Conservation (phyloP, 164 flowering plant genomes). For the Warburgia ugandensis region DNA sequence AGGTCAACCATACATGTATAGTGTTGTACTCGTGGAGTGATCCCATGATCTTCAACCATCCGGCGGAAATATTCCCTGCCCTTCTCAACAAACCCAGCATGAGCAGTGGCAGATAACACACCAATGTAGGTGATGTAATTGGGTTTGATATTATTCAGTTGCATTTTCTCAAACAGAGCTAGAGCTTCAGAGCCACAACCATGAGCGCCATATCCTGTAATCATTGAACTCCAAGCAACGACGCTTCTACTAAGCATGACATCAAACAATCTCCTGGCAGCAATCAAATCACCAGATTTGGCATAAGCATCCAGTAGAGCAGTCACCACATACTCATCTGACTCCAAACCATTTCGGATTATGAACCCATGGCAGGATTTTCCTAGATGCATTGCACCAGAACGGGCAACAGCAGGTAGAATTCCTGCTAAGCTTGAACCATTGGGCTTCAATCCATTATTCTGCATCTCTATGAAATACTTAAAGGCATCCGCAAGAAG, state of each 20-base stretch:
- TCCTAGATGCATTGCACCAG: constrained; percentile 7
- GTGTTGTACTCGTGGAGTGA: constrained; percentile 10
- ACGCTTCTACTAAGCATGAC: constrained; percentile 5
- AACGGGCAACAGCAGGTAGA: constrained; percentile 8
- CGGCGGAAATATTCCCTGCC: constrained; percentile 5
- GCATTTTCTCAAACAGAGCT: constrained; percentile 10
- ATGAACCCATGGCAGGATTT: constrained; percentile 9
- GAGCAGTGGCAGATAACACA: constrained; percentile 10
- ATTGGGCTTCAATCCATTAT: constrained; percentile 9
- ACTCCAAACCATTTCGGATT: constrained; percentile 4
- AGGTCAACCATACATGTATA: constrained; percentile 13
- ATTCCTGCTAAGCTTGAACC: constrained; percentile 10
- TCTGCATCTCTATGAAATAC: constrained; percentile 7
- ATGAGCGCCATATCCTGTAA: constrained; percentile 9
- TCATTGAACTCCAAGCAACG: constrained; percentile 15
- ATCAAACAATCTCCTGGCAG: constrained; percentile 4
- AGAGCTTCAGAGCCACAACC: constrained; percentile 8
- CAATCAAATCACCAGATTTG: constrained; percentile 9
- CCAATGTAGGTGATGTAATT: constrained; percentile 13
- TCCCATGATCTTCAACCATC: constrained; percentile 10
- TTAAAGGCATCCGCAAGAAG: constrained; percentile 3
- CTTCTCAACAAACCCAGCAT: constrained; percentile 7
- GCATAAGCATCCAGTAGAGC: constrained; percentile 14
- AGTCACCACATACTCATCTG: constrained; percentile 11
- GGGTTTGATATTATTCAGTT: constrained; percentile 6